A percentile compares a stretch with the other conserved stretches of the same genome.
Conservation (phyloP, 495 filamentous ascomycete species). For the Talaromyces thailandensis region DNA sequence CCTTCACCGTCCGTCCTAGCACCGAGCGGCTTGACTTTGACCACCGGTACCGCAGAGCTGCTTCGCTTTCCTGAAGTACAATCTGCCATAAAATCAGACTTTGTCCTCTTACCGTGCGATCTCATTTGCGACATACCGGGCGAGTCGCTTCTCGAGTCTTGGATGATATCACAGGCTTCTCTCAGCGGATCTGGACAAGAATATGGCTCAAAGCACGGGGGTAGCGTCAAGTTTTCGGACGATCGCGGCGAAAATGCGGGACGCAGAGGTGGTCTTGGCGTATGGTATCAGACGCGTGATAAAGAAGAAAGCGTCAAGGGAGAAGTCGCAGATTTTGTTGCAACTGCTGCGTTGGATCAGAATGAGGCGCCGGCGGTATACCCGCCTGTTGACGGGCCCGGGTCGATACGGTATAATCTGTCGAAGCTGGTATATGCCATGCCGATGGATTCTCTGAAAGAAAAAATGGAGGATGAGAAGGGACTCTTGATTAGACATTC, state of each 20-base stretch:
- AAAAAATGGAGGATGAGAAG: slow-evolving; percentile 62
- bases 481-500: slow-evolving; percentile 61
- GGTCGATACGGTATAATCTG: slow-evolving; percentile 53
- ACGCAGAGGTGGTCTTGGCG: slow-evolving; percentile 66
- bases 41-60: slow-evolving; percentile 83
- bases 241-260: slow-evolving; percentile 45
- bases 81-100: slow-evolving; percentile 66
- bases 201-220: slow-evolving; percentile 14
- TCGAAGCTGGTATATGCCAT: slow-evolving; percentile 63
- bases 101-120: slow-evolving; percentile 88
- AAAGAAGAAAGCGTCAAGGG: slow-evolving; percentile 65
- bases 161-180: slow-evolving; percentile 79
- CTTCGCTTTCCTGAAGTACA: slow-evolving; percentile 70
- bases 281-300: slow-evolving; percentile 83
- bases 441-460: slow-evolving; percentile 78
- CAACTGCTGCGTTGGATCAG: slow-evolving; percentile 53
- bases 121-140: slow-evolving; percentile 85
- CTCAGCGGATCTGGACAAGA: slow-evolving; percentile 37
- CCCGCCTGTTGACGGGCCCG: slow-evolving; percentile 37
- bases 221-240: slow-evolving; percentile 25
- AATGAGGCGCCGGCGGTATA: slow-evolving; percentile 40
- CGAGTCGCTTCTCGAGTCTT: slow-evolving; percentile 72
- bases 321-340: slow-evolving; percentile 85
- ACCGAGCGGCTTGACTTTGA: slow-evolving; percentile 61
- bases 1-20: slow-evolving; percentile 68